Evolutionary conservation across 495 filamentous ascomycete species (phyloP), one percentile per base, ranked within the genome.

Genomic region (Xylaria bambusicola): DNA sequence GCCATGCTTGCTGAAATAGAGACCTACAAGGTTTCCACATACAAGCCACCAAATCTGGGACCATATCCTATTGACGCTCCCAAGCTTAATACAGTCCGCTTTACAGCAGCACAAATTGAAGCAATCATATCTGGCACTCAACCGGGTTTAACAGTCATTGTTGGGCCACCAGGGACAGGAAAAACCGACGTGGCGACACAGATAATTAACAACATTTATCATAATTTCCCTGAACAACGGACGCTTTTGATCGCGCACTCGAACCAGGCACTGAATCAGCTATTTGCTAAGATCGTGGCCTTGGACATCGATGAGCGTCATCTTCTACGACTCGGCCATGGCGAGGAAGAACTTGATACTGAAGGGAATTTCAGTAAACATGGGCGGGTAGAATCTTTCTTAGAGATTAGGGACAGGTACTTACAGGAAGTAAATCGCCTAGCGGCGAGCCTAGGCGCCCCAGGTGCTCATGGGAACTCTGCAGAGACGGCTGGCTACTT

Each of bases 181-280:
- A 99, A 99, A 77, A 99, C 94, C 26, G 94, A 99, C 73, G 95
- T 99, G 55, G 92, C 91, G 24, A 97, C 93, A 3, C 94, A 99
- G 71, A 95, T 98, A 62, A 98, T 99, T 75, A 96, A 91, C 80
- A 97, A 97, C 69, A 89, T 99, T 52, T 99, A 98, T 71, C 95
- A 97, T 77, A 94, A 97, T 75, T 98, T 96, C 70, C 94, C 95
- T 15, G 80, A 82, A 24, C 92, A 99, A 70, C 87, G 92, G 42
- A 99, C 93, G 0, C 77, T 99, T 23, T 85, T 99, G 38, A 87
- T 99, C 62, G 95, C 94, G 10, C 94, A 98, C 73, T 97, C 92
- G 73, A 99, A 99, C 66, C 94, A 99, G 69, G 94, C 94, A 0
- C 76, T 99, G 48, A 98, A 99, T 67, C 95, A 99, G 70, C 82